Evolutionary conservation across 2,329 filamentous ascomycete genomes (phyloP).

Genomic region (Rosellinia necatrix): DNA sequence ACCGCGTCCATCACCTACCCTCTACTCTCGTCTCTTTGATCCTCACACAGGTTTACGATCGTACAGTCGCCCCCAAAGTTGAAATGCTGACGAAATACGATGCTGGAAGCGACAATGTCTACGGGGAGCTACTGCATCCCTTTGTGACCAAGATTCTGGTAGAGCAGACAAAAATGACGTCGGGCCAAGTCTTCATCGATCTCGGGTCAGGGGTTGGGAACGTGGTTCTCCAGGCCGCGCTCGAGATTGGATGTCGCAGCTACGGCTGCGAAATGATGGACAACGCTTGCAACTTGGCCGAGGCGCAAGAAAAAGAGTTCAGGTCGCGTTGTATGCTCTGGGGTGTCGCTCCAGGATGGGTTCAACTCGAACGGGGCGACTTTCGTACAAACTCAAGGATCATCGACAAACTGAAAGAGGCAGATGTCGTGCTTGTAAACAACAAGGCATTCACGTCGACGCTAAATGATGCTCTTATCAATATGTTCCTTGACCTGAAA

Average conservation of each 20-base stretch:
- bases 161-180: conserved; percentile 75
- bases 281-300: conserved; percentile 82
- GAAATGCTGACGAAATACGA: conserved; percentile 84
- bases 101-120: conserved; percentile 90
- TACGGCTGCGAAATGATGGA: conserved; percentile 98
- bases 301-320: conserved; percentile 82
- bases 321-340: conserved; percentile 83
- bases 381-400: conserved; percentile 78
- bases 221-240: conserved; percentile 88
- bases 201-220: conserved; percentile 96
- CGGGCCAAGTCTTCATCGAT: conserved; percentile 87
- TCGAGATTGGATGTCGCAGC: conserved; percentile 91
- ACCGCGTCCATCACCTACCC: conserved; percentile 69
- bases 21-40: conserved; percentile 78
- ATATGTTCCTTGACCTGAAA: conserved; percentile 93
- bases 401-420: conserved; percentile 73
- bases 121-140: conserved; percentile 86
- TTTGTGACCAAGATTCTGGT: conserved; percentile 85
- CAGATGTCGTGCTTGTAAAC: conserved; percentile 96
- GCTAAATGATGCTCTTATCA: conserved; percentile 81
- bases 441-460: conserved; percentile 93
- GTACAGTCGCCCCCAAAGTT: conserved; percentile 88
- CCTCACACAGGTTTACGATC: conserved; percentile 84
- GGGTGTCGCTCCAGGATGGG: conserved; percentile 80
- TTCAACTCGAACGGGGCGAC: conserved; percentile 81